These are phyloP conservation scores for Typha latifolia DNA, from an alignment of 176 grass and related monocot species.

Conservation along the genomic window DNA sequence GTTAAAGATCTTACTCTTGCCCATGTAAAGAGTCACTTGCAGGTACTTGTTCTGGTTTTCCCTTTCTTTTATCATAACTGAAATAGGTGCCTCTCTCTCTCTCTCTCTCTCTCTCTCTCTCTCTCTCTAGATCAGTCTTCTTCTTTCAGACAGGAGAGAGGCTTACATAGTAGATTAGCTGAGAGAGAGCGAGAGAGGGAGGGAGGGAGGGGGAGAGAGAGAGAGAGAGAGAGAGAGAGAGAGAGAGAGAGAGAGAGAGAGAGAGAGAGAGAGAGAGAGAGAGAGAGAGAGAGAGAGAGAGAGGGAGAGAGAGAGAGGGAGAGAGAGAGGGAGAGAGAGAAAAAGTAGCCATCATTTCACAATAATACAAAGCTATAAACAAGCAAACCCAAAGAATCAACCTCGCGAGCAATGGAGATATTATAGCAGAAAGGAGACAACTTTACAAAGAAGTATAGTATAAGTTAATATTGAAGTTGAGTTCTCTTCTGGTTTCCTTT, in stretches of 20 bases:
- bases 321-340: not conserved
- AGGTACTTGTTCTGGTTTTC: constrained; percentile 36
- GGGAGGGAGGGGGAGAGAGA: not conserved
- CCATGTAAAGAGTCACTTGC: constrained; percentile 99
- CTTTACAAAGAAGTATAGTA: not conserved
- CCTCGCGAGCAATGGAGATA: constrained; percentile 6
- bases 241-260: not conserved
- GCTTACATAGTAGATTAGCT: not conserved
- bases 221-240: not conserved
- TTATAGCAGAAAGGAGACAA: not conserved
- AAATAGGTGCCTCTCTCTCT: constrained; percentile 17
- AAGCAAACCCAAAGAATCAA: constrained; percentile 9
- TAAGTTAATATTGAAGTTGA: not conserved
- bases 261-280: not conserved
- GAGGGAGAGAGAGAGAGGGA: not conserved
- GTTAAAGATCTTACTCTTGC: constrained; percentile 99
- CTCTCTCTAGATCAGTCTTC: constrained; percentile 48
- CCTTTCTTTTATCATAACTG: constrained; percentile 9
- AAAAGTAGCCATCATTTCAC: constrained; percentile 9
- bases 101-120: constrained; percentile 25
- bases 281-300: not conserved
- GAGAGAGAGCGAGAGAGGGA: not conserved
- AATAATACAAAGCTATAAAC: constrained; percentile 14
- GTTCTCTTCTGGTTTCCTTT: constrained; percentile 36
- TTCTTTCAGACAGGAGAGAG: constrained; percentile 1